Base-by-base conservation (phyloP, 768 basidiomycete species). In the Amanita exitialis region DNA sequence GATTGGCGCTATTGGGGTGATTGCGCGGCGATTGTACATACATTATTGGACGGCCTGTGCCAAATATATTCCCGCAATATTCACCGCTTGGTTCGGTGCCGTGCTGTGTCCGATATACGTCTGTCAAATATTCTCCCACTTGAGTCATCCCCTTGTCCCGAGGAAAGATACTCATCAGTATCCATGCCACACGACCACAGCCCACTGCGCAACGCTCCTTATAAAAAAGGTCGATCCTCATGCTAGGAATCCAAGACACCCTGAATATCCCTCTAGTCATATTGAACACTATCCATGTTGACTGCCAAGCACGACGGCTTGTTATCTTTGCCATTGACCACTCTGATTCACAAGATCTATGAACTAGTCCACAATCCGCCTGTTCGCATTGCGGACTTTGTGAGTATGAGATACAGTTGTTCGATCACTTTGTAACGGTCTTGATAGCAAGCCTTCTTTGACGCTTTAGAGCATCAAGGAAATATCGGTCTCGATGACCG, bases 401-500 rank as follows among this genome's bases (percentile, higher is more conserved):
- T 49, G 16, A 49, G 47, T 30, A 13, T 10, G 18, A 15, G 10
- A n/a, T 6, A 38, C 0, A 7, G 6, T 21, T 12, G 5, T 23
- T 36, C 6, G 28, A 28, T 16, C 16, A 8, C 10, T 15, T 44
- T 23, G 10, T 41, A 30, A 27, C 21, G 3, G 6, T 30, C 28
- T 28, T 25, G 25, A 41, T 55, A 82, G 80, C 69, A 70, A 25
- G 77, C 76, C 12, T 69, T 73, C 46, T 50, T 64, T 30, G 75
- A 86, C 60, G 76, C 75, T 10, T 30, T 79, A 8, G 61, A 62
- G 53, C 65, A 79, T 56, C 56, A 64, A 15, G 64, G 65, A 39
- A 65, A 58, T 1, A 54, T 61, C 10, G 73, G 76, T 2, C 58
- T 78, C 36, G 70, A 88, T 57, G 85, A 88, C 59, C 76, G 85